Percentiles rank a stretch among this genome's conserved stretches.
Conservation (phyloP, 768 basidiomycete species). For the Cubamyces sp. region DNA sequence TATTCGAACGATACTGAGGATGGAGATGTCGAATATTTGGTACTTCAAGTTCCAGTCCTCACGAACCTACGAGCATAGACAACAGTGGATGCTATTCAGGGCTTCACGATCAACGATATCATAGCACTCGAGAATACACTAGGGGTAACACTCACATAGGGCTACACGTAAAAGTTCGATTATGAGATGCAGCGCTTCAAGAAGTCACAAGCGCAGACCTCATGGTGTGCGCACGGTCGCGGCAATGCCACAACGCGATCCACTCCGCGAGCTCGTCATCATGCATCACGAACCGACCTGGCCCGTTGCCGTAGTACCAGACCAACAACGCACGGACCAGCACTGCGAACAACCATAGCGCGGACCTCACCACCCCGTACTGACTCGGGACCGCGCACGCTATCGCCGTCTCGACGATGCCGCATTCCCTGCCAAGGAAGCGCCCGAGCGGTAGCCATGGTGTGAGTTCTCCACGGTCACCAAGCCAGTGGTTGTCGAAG, state of each 20-base stretch:
- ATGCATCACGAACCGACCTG: slow-evolving; percentile 5
- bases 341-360: neutral
- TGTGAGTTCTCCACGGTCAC: neutral
- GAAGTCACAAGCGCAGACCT: too few relatives aligned
- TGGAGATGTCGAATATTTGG: too few relatives aligned
- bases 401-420: slow-evolving; percentile 6
- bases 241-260: neutral
- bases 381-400: neutral
- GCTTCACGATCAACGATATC: too few relatives aligned
- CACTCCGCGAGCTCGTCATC: slow-evolving; percentile 15
- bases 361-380: neutral
- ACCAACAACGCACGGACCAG: slow-evolving; percentile 1
- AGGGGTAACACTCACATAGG: too few relatives aligned
- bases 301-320: neutral
- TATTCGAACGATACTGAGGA: too few relatives aligned
- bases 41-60: too few relatives aligned
- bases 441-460: slow-evolving; percentile 4
- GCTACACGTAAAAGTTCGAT: too few relatives aligned
- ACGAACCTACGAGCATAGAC: too few relatives aligned
- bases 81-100: too few relatives aligned
- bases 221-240: too few relatives aligned
- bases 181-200: too few relatives aligned
- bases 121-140: too few relatives aligned
- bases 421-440: slow-evolving; percentile 7
- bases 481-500: slow-evolving; percentile 6